These are phyloP conservation scores for Malassezia nana DNA, from an alignment of 1,284 basidiomycete species.

Conservation along the genomic window DNA sequence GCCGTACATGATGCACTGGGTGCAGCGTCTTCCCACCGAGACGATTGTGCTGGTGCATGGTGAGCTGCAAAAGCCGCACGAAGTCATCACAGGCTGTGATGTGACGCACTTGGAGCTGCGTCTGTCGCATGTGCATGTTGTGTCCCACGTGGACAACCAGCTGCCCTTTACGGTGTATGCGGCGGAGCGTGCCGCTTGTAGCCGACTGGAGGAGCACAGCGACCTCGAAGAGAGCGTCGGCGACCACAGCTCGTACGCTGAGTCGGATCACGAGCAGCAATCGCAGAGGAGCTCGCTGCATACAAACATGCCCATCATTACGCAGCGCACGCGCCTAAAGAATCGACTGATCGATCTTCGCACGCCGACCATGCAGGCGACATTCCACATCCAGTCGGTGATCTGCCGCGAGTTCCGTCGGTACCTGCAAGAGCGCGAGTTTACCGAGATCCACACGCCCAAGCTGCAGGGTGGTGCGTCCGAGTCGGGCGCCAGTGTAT, in stretches of 20 bases:
- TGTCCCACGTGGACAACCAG: constrained; percentile 25
- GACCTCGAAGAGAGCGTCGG: constrained; percentile 6
- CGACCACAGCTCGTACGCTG: constrained; percentile 10
- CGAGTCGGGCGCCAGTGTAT: constrained; percentile 40
- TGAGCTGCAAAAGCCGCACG: constrained; percentile 28
- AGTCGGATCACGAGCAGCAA: neutral
- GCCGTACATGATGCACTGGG: constrained; percentile 40
- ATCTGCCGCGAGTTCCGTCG: constrained; percentile 36
- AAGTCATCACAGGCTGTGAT: constrained; percentile 32
- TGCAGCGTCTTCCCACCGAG: constrained; percentile 32
- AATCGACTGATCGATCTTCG: constrained; percentile 42
- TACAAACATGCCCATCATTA: constrained; percentile 22
- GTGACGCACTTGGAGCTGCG: constrained; percentile 34
- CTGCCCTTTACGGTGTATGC: constrained; percentile 42
- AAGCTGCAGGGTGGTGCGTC: constrained; percentile 43
- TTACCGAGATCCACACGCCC: constrained; percentile 43
- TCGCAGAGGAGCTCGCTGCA: constrained; percentile 4
- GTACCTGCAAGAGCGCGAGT: constrained; percentile 30
- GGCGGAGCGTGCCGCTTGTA: constrained; percentile 31
- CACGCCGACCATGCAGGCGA: constrained; percentile 36
- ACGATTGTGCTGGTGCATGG: constrained; percentile 36
- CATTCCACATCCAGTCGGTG: constrained; percentile 39
- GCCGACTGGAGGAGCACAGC: constrained; percentile 21
- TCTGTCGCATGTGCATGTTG: constrained; percentile 32
- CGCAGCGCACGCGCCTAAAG: constrained; percentile 34